These are phyloP conservation scores for Aureobasidium sp. DNA, from an alignment of 2,329 filamentous ascomycete species.

Conservation along the genomic window DNA sequence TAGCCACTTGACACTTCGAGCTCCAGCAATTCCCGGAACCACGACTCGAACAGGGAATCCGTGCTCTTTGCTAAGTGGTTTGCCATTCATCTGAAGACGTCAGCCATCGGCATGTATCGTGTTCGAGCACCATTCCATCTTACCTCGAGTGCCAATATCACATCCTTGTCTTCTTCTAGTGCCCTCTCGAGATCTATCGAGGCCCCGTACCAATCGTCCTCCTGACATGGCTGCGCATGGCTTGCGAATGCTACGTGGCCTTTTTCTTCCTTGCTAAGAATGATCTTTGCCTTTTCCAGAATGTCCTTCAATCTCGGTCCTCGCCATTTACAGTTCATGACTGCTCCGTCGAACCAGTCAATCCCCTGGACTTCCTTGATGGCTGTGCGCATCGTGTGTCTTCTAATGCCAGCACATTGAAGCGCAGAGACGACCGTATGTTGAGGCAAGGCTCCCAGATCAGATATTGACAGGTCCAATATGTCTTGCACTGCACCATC, in stretches of 20 bases:
- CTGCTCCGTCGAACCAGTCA: conserved; percentile 54
- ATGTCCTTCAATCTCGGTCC: conserved; percentile 49
- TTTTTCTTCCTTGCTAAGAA: conserved; percentile 26
- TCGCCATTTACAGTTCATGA: conserved; percentile 55
- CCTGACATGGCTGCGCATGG: conserved; percentile 45
- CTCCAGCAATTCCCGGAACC: conserved; percentile 56
- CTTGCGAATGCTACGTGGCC: conserved; percentile 52
- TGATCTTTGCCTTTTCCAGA: conserved; percentile 40
- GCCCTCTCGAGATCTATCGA: conserved; percentile 42
- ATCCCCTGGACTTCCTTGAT: conserved; percentile 54
- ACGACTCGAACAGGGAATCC: conserved; percentile 47
- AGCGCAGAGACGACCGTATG: conserved; percentile 51
- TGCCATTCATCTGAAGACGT: conserved; percentile 55
- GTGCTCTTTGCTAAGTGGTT: conserved; percentile 56
- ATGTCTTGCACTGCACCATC: conserved; percentile 42
- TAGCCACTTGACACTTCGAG: conserved; percentile 63
- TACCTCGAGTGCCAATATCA: conserved; percentile 50
- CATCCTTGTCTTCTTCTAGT: conserved; percentile 43
- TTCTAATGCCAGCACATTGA: conserved; percentile 54
- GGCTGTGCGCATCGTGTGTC: conserved; percentile 54
- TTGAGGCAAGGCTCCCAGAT: conserved; percentile 46
- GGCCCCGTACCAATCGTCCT: conserved; percentile 54
- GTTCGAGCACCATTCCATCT: conserved; percentile 44
- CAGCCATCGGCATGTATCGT: conserved; percentile 23
- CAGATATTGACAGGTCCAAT: conserved; percentile 40